Conservation (phyloP, 352 stramenopile genomes). For the Pythium brachiatum region DNA sequence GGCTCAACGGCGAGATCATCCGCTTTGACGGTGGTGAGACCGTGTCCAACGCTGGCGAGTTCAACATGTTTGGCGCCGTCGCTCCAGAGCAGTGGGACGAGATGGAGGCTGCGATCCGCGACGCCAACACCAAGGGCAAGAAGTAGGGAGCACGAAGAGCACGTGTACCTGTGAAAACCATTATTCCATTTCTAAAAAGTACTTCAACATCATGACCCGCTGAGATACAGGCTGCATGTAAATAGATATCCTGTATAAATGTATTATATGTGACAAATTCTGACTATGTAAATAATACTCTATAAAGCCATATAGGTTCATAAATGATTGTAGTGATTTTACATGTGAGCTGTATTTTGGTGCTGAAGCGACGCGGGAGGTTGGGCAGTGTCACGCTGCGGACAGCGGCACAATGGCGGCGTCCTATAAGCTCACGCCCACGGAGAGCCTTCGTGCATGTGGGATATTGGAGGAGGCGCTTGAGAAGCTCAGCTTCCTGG, state of each 20-base stretch:
- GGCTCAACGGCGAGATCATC: conserved; percentile 82
- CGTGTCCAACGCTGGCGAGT: conserved; percentile 68
- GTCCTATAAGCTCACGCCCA: conserved; percentile 62
- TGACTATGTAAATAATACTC: not conserved
- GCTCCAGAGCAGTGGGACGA: conserved; percentile 73
- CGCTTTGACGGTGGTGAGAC: conserved; percentile 80
- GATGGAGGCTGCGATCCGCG: conserved; percentile 57
- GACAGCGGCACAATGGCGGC: conserved; percentile 18
- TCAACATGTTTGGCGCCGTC: conserved; percentile 73
- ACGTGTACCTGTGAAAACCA: conserved; percentile 1
- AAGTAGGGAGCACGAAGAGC: conserved; percentile 15
- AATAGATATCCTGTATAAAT: conserved; percentile 2
- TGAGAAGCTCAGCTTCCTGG: conserved; percentile 90
- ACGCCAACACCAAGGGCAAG: conserved; percentile 64
- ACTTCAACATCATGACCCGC: not conserved
- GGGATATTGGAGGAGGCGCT: conserved; percentile 88
- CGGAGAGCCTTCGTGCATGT: conserved; percentile 67
- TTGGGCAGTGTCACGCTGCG: not conserved
- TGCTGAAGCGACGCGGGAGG: conserved; percentile 3
- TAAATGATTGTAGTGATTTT: conserved; percentile 1
- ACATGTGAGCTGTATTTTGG: conserved; percentile 1
- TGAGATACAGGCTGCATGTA: not conserved
- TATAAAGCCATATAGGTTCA: not conserved
- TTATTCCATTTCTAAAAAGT: not conserved
- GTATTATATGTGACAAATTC: too few species aligned